A percentile compares a stretch with the other conserved stretches of the same genome.
Evolutionary conservation across 2,329 filamentous ascomycete genomes (phyloP).

Genomic region (Calonectria naviculata): DNA sequence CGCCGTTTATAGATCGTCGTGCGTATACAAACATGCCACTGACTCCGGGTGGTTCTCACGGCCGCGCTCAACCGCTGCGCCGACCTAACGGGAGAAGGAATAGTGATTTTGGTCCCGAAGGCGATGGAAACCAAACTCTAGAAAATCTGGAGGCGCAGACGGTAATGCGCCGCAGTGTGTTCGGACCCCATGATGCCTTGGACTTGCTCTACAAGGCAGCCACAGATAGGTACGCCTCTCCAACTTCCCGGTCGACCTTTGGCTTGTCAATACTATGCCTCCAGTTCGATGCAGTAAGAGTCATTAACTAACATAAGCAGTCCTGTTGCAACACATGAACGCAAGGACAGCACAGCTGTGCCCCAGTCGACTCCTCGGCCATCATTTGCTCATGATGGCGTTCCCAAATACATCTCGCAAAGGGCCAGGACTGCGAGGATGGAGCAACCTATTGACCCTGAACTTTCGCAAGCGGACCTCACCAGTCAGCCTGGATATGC

Average conservation of each 20-base stretch:
- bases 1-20: constrained; percentile 55
- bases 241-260: constrained; percentile 11
- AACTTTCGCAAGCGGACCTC: constrained; percentile 55
- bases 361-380: constrained; percentile 27
- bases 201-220: constrained; percentile 92
- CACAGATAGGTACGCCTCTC: constrained; percentile 64
- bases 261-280: neutral
- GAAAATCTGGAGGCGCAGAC: constrained; percentile 74
- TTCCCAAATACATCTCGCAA: constrained; percentile 31
- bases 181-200: constrained; percentile 91
- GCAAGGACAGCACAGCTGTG: constrained; percentile 33
- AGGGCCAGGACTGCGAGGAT: constrained; percentile 30
- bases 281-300: neutral
- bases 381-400: constrained; percentile 29
- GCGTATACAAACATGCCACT: constrained; percentile 64
- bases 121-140: constrained; percentile 70
- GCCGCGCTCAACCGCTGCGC: constrained; percentile 73
- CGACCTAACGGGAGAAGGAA: constrained; percentile 60
- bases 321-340: constrained; percentile 37
- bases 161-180: constrained; percentile 79
- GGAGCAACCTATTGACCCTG: constrained; percentile 59
- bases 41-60: constrained; percentile 75
- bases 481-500: constrained; percentile 66
- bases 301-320: constrained; percentile 28
- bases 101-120: constrained; percentile 54